Evolutionary conservation across 768 basidiomycete genomes (phyloP).

Genomic region (Boletus sp.): DNA sequence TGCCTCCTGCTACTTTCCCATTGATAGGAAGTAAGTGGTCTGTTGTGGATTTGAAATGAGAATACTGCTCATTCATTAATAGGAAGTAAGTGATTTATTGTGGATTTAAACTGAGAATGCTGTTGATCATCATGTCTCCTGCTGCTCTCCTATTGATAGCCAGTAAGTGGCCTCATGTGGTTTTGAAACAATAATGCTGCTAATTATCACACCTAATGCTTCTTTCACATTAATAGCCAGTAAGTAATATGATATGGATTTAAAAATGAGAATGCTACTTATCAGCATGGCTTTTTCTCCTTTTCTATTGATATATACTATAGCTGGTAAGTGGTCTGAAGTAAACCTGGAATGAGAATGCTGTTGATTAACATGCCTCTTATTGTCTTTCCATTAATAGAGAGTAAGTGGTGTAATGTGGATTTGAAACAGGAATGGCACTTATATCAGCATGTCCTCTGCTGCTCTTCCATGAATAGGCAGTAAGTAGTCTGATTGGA

Average conservation of each 20-base stretch:
- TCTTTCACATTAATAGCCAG: not conserved
- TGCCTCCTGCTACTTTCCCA: not conserved
- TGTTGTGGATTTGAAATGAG: too few relatives aligned
- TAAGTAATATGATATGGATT: not conserved
- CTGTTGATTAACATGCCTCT: rapidly evolving
- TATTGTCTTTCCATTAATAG: not conserved
- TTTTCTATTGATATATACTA: not conserved
- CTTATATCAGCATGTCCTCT: not conserved
- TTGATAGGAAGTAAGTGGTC: not conserved
- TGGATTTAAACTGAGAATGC: too few relatives aligned
- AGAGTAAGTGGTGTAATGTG: not conserved
- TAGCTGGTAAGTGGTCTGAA: not conserved
- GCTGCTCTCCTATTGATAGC: not conserved
- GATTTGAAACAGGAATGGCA: not conserved
- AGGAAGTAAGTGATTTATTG: too few relatives aligned
- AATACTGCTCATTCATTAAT: too few relatives aligned
- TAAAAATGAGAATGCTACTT: not conserved
- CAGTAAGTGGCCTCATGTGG: not conserved
- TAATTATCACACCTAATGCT: not conserved
- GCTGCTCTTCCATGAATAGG: not conserved
- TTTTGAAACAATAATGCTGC: not conserved
- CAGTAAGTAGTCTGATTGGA: not conserved
- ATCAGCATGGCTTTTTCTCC: not conserved
- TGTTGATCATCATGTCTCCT: not conserved
- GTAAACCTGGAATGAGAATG: not conserved